Evolutionary conservation across 2,329 filamentous ascomycete species (phyloP).

Genomic region (Samsoniella hepiali): DNA sequence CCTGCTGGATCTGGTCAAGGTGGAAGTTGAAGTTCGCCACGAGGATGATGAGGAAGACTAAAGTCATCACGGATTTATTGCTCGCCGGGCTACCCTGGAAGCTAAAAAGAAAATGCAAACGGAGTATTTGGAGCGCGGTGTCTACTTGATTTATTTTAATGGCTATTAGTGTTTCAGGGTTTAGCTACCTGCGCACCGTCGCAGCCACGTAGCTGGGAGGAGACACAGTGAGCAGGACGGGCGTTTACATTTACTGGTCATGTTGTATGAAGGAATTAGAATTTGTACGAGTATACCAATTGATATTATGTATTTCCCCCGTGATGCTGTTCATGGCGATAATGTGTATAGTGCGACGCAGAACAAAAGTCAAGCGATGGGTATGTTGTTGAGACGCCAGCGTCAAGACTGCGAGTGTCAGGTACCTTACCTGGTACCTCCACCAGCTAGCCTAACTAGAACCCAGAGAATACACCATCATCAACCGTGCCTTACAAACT

Average conservation of each 20-base stretch:
- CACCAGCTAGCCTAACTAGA: too few species aligned
- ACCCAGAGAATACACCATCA: too few species aligned
- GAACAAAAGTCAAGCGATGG: too few species aligned
- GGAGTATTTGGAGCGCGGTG: constrained; percentile 12
- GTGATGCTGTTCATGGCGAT: too few species aligned
- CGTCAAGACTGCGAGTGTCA: too few species aligned
- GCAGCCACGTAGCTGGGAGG: neutral
- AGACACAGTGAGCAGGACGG: neutral
- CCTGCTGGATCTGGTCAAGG: constrained; percentile 37
- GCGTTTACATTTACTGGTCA: neutral
- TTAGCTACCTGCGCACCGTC: neutral
- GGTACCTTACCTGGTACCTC: too few species aligned
- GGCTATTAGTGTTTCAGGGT: neutral
- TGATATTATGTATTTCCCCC: neutral
- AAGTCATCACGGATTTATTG: neutral
- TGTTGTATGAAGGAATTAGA: neutral
- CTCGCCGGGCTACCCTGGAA: neutral
- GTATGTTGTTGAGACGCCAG: too few species aligned
- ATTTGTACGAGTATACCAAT: constrained; percentile 16
- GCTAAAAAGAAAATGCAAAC: neutral
- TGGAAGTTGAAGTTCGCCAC: constrained; percentile 28
- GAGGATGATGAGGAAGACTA: constrained; percentile 16
- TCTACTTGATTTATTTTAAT: neutral
- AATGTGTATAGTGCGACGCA: too few species aligned
- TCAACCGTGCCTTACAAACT: too few species aligned